Base-by-base conservation (phyloP, 208 protist species). In the Porcisia deanei region DNA sequence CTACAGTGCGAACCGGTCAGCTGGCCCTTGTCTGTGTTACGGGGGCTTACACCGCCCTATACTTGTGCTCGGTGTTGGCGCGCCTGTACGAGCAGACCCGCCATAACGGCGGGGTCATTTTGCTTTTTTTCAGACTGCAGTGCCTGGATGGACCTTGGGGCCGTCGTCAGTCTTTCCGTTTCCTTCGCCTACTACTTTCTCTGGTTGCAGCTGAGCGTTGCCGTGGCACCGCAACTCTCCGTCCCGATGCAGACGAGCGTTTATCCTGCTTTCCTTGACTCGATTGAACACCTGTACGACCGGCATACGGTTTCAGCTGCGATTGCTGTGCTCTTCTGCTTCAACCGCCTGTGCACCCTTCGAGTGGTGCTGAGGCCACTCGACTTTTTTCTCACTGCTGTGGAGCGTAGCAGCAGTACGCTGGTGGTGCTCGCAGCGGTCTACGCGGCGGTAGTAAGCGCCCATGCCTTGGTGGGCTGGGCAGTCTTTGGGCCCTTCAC, bases 61-160 rank as follows among this genome's bases (percentile, higher is more conserved):
- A 70, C 59, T 20, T 58, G 30, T 39, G n/a, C 37, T 69, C 39
- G 37, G 12, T 79, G 30, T 6, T 74, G 45, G 9, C 2, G 12
- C 68, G 60, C 3, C 37, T 79, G 66, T 60, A 60, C 9, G 60
- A 60, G 59, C 54, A 63, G 60, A 34, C 52, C 0, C 75, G 68
- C 20, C 16, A 10, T 20, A 37, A n/a, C 6, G 75, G 58, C 30
- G 43, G 57, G 39, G 59, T 34, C 1, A 49, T 20, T 1, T 10
- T n/a, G 16, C 2, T 6, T 54, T 30, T 30, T 67, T 3, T 54
- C 39, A 9, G 67, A 79, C 75, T 39, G 3, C 34, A 74, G 75
- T 49, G 75, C 68, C 30, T 79, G 68, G 75, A 67, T 74, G 43
- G 75, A 79, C 52, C 59, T 79, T 20, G 6, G 66, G 45, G 53